phyloP scores from a whole-genome alignment of 129 eudicot species.

The Chrysanthemum seticuspe region DNA sequence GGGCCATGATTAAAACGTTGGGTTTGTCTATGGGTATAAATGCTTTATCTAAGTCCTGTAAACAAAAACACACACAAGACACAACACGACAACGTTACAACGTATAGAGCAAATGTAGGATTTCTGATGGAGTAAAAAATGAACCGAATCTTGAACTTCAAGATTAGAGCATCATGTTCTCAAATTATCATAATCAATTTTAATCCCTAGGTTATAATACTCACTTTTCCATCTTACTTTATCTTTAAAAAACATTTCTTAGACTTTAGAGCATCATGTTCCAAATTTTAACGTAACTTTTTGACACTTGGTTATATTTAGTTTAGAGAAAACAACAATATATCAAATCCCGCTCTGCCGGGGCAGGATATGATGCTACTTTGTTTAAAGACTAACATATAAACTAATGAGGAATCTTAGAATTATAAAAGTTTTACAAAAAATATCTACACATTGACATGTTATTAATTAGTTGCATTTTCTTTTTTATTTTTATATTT shows the following conservation, averaged over 20 bases:
- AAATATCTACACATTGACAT: too few species aligned
- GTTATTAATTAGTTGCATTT: too few species aligned
- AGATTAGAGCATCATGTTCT: conserved; percentile 25
- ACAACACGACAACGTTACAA: conserved; percentile 19
- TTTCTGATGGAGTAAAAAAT: conserved; percentile 20
- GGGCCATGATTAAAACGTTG: conserved; percentile 23
- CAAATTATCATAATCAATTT: conserved; percentile 10
- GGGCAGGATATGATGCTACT: too few species aligned
- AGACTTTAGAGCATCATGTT: too few species aligned
- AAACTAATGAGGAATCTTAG: too few species aligned
- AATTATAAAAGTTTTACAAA: too few species aligned
- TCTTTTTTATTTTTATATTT: too few species aligned
- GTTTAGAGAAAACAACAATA: too few species aligned
- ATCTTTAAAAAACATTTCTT: background rate
- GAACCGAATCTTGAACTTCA: conserved; percentile 17
- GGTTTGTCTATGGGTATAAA: background rate
- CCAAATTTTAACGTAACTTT: too few species aligned
- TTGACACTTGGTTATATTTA: too few species aligned
- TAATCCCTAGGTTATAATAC: conserved; percentile 14
- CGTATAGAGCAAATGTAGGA: conserved; percentile 5
- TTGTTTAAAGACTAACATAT: too few species aligned
- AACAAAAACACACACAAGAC: background rate
- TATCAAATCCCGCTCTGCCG: too few species aligned
- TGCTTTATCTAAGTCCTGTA: conserved; percentile 11
- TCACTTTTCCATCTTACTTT: conserved; percentile 13